These are phyloP conservation scores for Suillus lakei DNA, from an alignment of 768 basidiomycete genomes.

Conservation along the genomic window DNA sequence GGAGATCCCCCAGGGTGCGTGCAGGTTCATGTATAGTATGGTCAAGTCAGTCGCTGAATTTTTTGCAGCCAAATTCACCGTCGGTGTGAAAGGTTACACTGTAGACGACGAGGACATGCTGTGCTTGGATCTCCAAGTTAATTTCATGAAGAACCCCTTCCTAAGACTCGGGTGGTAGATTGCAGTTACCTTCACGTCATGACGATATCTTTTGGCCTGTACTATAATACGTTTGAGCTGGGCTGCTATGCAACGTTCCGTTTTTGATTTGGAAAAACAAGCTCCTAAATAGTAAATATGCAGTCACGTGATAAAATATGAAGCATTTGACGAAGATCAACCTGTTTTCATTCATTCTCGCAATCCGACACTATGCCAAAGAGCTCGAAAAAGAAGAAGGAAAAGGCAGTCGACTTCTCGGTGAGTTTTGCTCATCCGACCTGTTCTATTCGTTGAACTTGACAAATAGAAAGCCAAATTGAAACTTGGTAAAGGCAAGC, in stretches of 20 bases:
- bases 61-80: slow-evolving; percentile 77
- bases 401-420: slow-evolving; percentile 86
- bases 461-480: slow-evolving; percentile 85
- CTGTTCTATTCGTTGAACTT: slow-evolving; percentile 5
- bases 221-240: not conserved
- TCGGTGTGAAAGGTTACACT: slow-evolving; percentile 73
- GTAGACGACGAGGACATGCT: slow-evolving; percentile 73
- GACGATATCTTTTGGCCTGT: not conserved
- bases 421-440: slow-evolving; percentile 44
- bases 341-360: not conserved
- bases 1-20: slow-evolving; percentile 84
- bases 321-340: not conserved
- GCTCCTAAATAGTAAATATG: slow-evolving; percentile 1
- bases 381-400: slow-evolving; percentile 83
- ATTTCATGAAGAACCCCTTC: slow-evolving; percentile 63
- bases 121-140: slow-evolving; percentile 79
- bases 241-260: not conserved
- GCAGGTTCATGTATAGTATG: not conserved
- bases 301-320: slow-evolving; percentile 7
- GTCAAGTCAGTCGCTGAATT: slow-evolving; percentile 10
- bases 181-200: not conserved
- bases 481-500: slow-evolving; percentile 96
- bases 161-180: slow-evolving; percentile 30
- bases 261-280: not conserved
- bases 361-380: slow-evolving; percentile 69